phyloP scores from a whole-genome alignment of 1,139 yeast genomes.

The Scheffersomyces stambukii region DNA sequence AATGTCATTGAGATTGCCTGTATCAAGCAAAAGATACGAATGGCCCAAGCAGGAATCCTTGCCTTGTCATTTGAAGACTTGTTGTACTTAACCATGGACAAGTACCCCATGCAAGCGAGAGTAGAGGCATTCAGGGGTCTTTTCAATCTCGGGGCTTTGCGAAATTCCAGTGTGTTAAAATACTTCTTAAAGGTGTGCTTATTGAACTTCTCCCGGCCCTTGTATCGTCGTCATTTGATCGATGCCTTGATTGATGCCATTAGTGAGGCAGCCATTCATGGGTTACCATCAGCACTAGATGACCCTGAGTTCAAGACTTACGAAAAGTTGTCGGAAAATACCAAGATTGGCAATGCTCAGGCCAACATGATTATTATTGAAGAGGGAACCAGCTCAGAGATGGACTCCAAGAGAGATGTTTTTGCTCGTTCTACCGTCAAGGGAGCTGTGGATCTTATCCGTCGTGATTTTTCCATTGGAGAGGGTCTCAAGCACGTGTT shows the following conservation, averaged over 20 bases:
- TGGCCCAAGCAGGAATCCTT: constrained; percentile 57
- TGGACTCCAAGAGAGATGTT: constrained; percentile 42
- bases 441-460: constrained; percentile 63
- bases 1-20: constrained; percentile 55
- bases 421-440: constrained; percentile 45
- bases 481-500: constrained; percentile 53
- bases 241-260: constrained; percentile 47
- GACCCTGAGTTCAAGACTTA: constrained; percentile 53
- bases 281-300: constrained; percentile 50
- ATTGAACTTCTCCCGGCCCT: constrained; percentile 48
- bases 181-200: constrained; percentile 60
- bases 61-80: constrained; percentile 49
- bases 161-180: constrained; percentile 53
- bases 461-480: constrained; percentile 66
- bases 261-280: constrained; percentile 67
- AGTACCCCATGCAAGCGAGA: constrained; percentile 51
- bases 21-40: constrained; percentile 51
- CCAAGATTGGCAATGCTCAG: constrained; percentile 11
- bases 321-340: constrained; percentile 18
- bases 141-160: constrained; percentile 71
- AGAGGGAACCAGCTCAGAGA: constrained; percentile 44
- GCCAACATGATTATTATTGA: constrained; percentile 43
- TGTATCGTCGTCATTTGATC: constrained; percentile 49
- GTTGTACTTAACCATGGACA: constrained; percentile 48
- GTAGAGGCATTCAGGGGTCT: constrained; percentile 69